Conservation (phyloP, 1,139 yeast genomes). For the Arxiozyma bovina region DNA sequence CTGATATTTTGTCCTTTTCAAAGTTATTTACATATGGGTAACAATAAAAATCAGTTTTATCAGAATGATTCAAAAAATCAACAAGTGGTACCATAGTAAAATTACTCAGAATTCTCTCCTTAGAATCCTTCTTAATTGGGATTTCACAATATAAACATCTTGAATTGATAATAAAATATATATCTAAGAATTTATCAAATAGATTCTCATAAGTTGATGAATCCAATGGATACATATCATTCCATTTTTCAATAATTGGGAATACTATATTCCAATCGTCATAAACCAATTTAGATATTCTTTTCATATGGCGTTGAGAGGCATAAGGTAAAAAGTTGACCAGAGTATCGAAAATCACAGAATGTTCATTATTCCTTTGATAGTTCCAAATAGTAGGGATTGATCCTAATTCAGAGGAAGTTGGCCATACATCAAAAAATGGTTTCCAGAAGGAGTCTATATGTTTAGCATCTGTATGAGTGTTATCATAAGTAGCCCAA, state of each 20-base stretch:
- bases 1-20: constrained; percentile 10
- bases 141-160: constrained; percentile 78
- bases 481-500: constrained; percentile 13
- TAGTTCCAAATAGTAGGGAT: constrained; percentile 47
- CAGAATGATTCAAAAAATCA: constrained; percentile 76
- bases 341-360: constrained; percentile 5
- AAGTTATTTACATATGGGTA: constrained; percentile 17
- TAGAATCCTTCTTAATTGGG: constrained; percentile 38
- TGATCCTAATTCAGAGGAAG: constrained; percentile 37
- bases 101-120: constrained; percentile 40
- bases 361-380: constrained; percentile 4
- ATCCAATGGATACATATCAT: constrained; percentile 10
- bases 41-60: constrained; percentile 32
- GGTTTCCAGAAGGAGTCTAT: constrained; percentile 53
- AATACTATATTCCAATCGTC: constrained; percentile 22
- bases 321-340: constrained; percentile 24
- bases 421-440: constrained; percentile 51
- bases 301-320: constrained; percentile 14
- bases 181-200: constrained; percentile 44
- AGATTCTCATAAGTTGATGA: constrained; percentile 17
- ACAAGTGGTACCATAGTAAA: constrained; percentile 88
- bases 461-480: constrained; percentile 2
- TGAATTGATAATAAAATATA: constrained; percentile 84
- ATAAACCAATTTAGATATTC: constrained; percentile 14
- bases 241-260: constrained; percentile 17